These are phyloP conservation scores for Exidia glandulosa DNA, from an alignment of 768 basidiomycete genomes.

Conservation along the genomic window DNA sequence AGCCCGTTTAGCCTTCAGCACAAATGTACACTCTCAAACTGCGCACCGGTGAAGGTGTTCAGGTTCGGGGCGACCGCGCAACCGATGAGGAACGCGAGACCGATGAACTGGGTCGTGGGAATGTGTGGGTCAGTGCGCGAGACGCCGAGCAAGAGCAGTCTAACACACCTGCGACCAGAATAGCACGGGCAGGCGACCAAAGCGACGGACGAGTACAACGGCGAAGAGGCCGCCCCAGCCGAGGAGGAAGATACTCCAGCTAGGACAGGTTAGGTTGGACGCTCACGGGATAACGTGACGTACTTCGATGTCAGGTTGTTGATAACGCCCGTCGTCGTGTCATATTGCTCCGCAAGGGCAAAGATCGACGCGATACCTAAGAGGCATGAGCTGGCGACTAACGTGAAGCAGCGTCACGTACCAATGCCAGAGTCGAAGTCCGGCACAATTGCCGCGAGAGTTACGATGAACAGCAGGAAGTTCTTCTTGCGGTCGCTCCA, in stretches of 20 bases:
- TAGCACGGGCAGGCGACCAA: conserved; percentile 52
- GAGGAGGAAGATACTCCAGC: conserved; percentile 45
- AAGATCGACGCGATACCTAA: conserved; percentile 54
- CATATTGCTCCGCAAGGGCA: conserved; percentile 40
- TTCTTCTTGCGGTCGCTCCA: conserved; percentile 46
- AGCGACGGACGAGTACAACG: conserved; percentile 54
- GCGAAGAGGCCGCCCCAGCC: conserved; percentile 52
- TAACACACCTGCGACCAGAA: conserved; percentile 57
- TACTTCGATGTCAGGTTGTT: conserved; percentile 53
- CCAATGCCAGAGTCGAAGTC: conserved; percentile 61
- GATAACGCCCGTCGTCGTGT: conserved; percentile 45
- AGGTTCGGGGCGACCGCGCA: conserved; percentile 48
- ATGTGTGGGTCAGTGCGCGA: too few species aligned
- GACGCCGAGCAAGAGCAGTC: neutral
- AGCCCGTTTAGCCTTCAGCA: too few species aligned
- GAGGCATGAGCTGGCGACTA: neutral
- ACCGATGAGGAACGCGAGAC: conserved; percentile 47
- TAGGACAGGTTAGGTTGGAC: conserved; percentile 12
- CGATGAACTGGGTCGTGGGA: conserved; percentile 36
- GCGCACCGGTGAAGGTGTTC: conserved; percentile 44
- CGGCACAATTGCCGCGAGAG: conserved; percentile 52
- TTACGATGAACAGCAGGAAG: conserved; percentile 47
- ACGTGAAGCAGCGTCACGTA: conserved; percentile 11
- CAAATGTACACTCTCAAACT: too few species aligned
- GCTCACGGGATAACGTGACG: neutral